phyloP scores from a whole-genome alignment of 805 yeast species.

The Metschnikowia vanudenii region DNA sequence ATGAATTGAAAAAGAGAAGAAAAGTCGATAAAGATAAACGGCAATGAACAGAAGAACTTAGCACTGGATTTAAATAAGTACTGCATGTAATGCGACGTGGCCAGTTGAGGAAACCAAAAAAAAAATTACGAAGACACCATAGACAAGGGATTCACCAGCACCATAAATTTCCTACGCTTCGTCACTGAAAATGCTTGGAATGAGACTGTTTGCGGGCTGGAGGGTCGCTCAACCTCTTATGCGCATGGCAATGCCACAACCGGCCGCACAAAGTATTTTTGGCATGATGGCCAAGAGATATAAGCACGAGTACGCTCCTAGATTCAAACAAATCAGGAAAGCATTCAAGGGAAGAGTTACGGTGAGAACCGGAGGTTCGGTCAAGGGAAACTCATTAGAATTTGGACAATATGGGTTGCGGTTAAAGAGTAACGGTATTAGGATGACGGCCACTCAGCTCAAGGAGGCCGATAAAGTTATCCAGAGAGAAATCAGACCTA shows the following conservation, averaged over 20 bases:
- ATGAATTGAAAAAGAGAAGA: no score
- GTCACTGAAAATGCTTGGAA: conserved; percentile 9
- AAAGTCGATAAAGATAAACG: no score
- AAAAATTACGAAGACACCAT: neutral
- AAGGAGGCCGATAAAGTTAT: conserved; percentile 88
- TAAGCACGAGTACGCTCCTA: conserved; percentile 76
- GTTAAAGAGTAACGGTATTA: conserved; percentile 80
- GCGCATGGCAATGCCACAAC: conserved; percentile 1
- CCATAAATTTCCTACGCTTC: no score
- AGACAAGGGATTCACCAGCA: no score
- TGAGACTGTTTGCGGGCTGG: conserved; percentile 5
- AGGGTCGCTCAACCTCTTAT: neutral
- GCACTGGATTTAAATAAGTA: neutral
- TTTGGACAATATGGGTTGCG: conserved; percentile 87
- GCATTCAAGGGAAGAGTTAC: conserved; percentile 93
- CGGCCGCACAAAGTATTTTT: conserved; percentile 2
- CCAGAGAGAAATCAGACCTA: conserved; percentile 78
- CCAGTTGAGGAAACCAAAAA: neutral
- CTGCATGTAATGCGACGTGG: neutral
- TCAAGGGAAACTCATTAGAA: conserved; percentile 78
- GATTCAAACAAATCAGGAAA: conserved; percentile 64
- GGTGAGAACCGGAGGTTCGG: conserved; percentile 92
- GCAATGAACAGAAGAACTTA: no score
- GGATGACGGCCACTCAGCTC: conserved; percentile 83
- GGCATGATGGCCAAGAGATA: conserved; percentile 31